These are phyloP conservation scores for Penicillium salamii DNA, from an alignment of 495 filamentous ascomycete genomes.

Conservation along the genomic window DNA sequence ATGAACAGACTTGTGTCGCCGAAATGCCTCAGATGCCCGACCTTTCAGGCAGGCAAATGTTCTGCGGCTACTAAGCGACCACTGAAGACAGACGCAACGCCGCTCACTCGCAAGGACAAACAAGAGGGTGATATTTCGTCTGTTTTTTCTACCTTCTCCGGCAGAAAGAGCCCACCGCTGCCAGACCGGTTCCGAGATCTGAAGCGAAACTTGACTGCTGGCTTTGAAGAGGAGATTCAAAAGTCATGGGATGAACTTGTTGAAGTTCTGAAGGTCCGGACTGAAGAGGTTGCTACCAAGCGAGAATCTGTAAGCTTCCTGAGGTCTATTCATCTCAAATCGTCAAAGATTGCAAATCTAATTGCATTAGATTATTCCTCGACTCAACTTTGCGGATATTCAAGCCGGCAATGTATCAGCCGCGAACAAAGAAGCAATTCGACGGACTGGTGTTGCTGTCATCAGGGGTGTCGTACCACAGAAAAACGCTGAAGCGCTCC, in stretches of 20 bases:
- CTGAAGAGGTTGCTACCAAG: constrained; percentile 11
- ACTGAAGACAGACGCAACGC: too few species aligned
- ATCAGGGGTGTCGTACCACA: constrained; percentile 57
- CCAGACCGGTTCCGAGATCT: constrained; percentile 7
- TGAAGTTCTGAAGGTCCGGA: constrained; percentile 8
- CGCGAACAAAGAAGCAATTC: not conserved
- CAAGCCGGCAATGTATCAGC: constrained; percentile 1
- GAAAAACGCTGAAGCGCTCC: constrained; percentile 49
- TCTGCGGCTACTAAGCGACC: too few species aligned
- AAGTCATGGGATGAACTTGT: constrained; percentile 9
- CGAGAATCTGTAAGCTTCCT: constrained; percentile 4
- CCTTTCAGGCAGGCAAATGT: too few species aligned
- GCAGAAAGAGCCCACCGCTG: constrained; percentile 2
- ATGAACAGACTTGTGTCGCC: too few species aligned
- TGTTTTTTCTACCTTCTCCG: constrained; percentile 14
- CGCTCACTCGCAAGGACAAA: constrained; percentile 9
- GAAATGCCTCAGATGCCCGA: too few species aligned
- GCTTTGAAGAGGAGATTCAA: constrained; percentile 8
- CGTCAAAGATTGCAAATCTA: not conserved
- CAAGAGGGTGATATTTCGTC: constrained; percentile 15
- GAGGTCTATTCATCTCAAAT: not conserved
- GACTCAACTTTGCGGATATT: constrained; percentile 10
- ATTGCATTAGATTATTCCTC: constrained; percentile 2
- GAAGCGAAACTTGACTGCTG: constrained; percentile 7
- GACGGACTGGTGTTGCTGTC: constrained; percentile 48